Percentiles rank a stretch among this genome's conserved stretches.
Conservation (phyloP, 2,329 filamentous ascomycete species). For the Colletotrichum truncatum region DNA sequence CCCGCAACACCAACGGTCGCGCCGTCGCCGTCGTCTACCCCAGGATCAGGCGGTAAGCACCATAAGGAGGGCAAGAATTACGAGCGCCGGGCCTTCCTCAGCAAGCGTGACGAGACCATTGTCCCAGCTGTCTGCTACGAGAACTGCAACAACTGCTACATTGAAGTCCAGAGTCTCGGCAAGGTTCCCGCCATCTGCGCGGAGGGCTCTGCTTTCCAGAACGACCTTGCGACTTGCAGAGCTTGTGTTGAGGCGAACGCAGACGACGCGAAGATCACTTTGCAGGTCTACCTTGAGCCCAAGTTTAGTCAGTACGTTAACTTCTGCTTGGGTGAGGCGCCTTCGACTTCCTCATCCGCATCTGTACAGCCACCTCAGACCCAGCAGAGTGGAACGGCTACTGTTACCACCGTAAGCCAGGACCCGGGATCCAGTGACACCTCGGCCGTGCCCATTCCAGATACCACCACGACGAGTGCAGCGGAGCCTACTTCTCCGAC, state of each 20-base stretch:
- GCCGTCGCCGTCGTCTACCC: not conserved
- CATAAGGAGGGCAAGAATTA: slow-evolving; percentile 25
- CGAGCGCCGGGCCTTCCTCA: slow-evolving; percentile 32
- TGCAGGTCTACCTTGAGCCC: not conserved
- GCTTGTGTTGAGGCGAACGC: slow-evolving; percentile 46
- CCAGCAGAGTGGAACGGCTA: slow-evolving; percentile 27
- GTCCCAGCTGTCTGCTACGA: slow-evolving; percentile 60
- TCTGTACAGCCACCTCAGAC: slow-evolving; percentile 41
- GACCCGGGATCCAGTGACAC: slow-evolving; percentile 7
- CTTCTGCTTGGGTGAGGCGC: slow-evolving; percentile 50
- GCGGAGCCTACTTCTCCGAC: not conserved
- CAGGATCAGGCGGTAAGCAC: slow-evolving; percentile 3
- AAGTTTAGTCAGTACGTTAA: slow-evolving; percentile 46
- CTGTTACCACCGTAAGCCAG: slow-evolving; percentile 30
- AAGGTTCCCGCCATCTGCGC: slow-evolving; percentile 59
- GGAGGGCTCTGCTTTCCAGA: slow-evolving; percentile 51
- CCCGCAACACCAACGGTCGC: slow-evolving; percentile 34
- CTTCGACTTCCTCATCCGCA: slow-evolving; percentile 29
- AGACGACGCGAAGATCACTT: not conserved
- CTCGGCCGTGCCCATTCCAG: slow-evolving; percentile 20
- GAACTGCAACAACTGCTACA: slow-evolving; percentile 59
- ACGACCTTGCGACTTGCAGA: slow-evolving; percentile 47
- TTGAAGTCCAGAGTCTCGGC: slow-evolving; percentile 57
- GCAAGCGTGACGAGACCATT: slow-evolving; percentile 50
- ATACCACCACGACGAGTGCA: not conserved